A percentile compares a stretch with the other conserved stretches of the same genome.
Evolutionary conservation across 768 basidiomycete genomes (phyloP).

Genomic region (Panaeolus cyanescens): DNA sequence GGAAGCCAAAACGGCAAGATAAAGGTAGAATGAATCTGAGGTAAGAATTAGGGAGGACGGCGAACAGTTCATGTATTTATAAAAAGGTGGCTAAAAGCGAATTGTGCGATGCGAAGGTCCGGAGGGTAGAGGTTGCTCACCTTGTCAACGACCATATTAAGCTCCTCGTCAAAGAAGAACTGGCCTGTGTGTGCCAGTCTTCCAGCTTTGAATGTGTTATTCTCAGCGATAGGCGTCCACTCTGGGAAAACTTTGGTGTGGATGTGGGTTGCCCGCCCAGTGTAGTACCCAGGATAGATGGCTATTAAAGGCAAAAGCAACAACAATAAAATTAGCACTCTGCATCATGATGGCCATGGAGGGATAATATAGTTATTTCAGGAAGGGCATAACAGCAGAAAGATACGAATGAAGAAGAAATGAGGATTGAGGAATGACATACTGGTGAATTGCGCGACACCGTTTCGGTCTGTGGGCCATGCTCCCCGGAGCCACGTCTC

Average conservation of each 20-base stretch:
- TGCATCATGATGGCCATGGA: neutral
- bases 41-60: neutral
- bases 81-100: neutral
- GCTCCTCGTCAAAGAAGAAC: slow-evolving; percentile 59
- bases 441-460: slow-evolving; percentile 57
- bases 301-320: slow-evolving; percentile 28
- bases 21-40: neutral
- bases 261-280: slow-evolving; percentile 55
- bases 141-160: slow-evolving; percentile 50
- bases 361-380: neutral
- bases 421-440: slow-evolving; percentile 13
- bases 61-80: no score
- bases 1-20: neutral
- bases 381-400: no score
- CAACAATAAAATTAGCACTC: neutral
- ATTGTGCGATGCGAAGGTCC: neutral
- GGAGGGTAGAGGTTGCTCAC: slow-evolving; percentile 25
- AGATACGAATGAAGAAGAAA: neutral
- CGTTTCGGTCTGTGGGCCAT: slow-evolving; percentile 54
- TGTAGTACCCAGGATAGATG: slow-evolving; percentile 60
- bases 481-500: slow-evolving; percentile 56
- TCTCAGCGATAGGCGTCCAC: slow-evolving; percentile 41
- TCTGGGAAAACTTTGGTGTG: slow-evolving; percentile 56
- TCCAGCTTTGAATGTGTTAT: slow-evolving; percentile 46
- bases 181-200: slow-evolving; percentile 51